phyloP scores from a whole-genome alignment of 2,329 filamentous ascomycete species.

The Fusarium sp. region DNA sequence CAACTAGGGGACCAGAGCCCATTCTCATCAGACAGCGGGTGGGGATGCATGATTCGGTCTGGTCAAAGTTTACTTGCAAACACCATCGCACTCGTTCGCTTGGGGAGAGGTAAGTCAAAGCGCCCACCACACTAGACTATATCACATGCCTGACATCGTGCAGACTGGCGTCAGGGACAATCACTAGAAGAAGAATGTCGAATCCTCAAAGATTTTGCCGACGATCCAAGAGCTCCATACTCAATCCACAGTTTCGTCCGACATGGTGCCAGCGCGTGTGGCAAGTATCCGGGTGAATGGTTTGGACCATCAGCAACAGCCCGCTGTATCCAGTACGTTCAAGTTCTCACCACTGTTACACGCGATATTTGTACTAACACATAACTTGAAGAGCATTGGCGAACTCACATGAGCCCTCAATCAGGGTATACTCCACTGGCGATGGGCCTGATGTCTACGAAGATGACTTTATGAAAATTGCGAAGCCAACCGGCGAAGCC shows the following conservation, averaged over 20 bases:
- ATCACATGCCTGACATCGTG: conserved; percentile 11
- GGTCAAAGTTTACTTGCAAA: conserved; percentile 95
- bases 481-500: conserved; percentile 68
- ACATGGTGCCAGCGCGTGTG: conserved; percentile 86
- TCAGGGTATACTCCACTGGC: conserved; percentile 88
- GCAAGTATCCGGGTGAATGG: conserved; percentile 97
- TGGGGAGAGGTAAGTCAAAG: conserved; percentile 76
- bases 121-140: neutral
- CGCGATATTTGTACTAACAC: neutral
- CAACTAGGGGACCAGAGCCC: conserved; percentile 80
- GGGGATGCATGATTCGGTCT: conserved; percentile 98
- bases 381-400: conserved; percentile 71
- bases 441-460: conserved; percentile 94
- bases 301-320: conserved; percentile 98
- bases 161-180: conserved; percentile 78
- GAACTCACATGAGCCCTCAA: conserved; percentile 68
- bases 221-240: conserved; percentile 85
- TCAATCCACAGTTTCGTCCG: conserved; percentile 95
- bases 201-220: conserved; percentile 85
- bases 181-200: conserved; percentile 69
- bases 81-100: conserved; percentile 73
- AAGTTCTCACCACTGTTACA: neutral
- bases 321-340: conserved; percentile 87
- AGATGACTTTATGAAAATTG: conserved; percentile 83
- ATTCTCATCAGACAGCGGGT: conserved; percentile 93